A percentile compares a stretch with the other conserved stretches of the same genome.
Conservation (phyloP, 768 basidiomycete species). For the Podaxis sp. region DNA sequence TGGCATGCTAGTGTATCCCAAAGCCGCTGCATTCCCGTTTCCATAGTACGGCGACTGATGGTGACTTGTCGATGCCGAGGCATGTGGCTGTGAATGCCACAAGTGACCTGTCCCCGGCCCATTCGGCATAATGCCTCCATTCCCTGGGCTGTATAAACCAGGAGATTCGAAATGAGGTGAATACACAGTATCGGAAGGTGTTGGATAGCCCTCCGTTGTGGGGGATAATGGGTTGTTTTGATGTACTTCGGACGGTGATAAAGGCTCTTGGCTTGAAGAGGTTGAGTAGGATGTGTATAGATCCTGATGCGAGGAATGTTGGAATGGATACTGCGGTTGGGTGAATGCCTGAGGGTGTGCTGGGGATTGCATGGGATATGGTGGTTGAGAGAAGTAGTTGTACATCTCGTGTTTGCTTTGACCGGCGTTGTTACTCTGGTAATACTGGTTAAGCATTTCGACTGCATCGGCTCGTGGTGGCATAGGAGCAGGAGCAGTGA, state of each 20-base stretch:
- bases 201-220: not conserved
- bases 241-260: not conserved
- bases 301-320: not conserved
- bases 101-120: not conserved
- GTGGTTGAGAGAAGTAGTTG: not conserved
- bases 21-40: not conserved
- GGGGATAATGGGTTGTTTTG: not conserved
- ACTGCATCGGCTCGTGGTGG: slow-evolving; percentile 22
- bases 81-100: slow-evolving; percentile 10
- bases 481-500: slow-evolving; percentile 25
- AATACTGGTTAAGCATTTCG: slow-evolving; percentile 28
- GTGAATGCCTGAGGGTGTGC: slow-evolving; percentile 7
- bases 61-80: slow-evolving; percentile 17
- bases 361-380: not conserved
- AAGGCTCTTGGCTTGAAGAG: slow-evolving; percentile 3
- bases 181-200: not conserved
- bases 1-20: not conserved
- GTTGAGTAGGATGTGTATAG: not conserved
- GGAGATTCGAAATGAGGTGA: slow-evolving; percentile 10
- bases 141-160: not conserved
- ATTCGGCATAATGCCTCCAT: not conserved
- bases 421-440: slow-evolving; percentile 16
- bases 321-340: not conserved
- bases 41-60: slow-evolving; percentile 4
- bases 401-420: slow-evolving; percentile 19